Evolutionary conservation across 495 filamentous ascomycete species (phyloP).

Genomic region (Penicillium odoratum): DNA sequence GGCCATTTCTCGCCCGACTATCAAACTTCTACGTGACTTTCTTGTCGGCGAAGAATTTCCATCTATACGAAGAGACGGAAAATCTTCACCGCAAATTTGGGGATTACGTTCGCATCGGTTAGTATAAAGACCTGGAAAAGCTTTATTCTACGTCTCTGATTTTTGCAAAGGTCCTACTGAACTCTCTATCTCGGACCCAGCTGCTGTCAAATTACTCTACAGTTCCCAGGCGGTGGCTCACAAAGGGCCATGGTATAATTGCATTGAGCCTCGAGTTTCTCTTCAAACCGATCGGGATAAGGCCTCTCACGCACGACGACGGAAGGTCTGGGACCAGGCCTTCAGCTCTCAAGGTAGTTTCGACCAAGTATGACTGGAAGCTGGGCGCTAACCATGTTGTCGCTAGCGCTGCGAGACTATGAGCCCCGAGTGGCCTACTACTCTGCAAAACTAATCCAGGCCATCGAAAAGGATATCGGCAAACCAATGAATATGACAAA

Average conservation of each 20-base stretch:
- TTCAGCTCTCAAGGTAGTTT: slow-evolving; percentile 37
- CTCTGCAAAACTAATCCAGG: slow-evolving; percentile 26
- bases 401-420: slow-evolving; percentile 34
- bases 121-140: background rate
- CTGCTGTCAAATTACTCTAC: slow-evolving; percentile 33
- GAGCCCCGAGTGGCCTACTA: slow-evolving; percentile 29
- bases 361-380: background rate
- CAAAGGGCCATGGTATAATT: slow-evolving; percentile 47
- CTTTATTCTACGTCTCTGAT: slow-evolving; percentile 8
- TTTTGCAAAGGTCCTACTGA: slow-evolving; percentile 30
- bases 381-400: background rate
- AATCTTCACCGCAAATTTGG: slow-evolving; percentile 49
- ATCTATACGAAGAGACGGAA: slow-evolving; percentile 32
- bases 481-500: slow-evolving; percentile 37
- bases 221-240: slow-evolving; percentile 28
- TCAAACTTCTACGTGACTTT: slow-evolving; percentile 30
- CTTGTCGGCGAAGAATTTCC: slow-evolving; percentile 20
- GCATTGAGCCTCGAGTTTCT: slow-evolving; percentile 28
- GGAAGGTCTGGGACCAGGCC: slow-evolving; percentile 42
- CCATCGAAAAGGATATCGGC: slow-evolving; percentile 14
- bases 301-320: slow-evolving; percentile 32
- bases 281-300: slow-evolving; percentile 40
- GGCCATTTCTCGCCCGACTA: slow-evolving; percentile 34
- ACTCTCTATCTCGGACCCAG: slow-evolving; percentile 41
- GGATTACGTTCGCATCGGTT: slow-evolving; percentile 37